phyloP scores from a whole-genome alignment of 2,329 filamentous ascomycete species.

The Aspergillus carbonarius region DNA sequence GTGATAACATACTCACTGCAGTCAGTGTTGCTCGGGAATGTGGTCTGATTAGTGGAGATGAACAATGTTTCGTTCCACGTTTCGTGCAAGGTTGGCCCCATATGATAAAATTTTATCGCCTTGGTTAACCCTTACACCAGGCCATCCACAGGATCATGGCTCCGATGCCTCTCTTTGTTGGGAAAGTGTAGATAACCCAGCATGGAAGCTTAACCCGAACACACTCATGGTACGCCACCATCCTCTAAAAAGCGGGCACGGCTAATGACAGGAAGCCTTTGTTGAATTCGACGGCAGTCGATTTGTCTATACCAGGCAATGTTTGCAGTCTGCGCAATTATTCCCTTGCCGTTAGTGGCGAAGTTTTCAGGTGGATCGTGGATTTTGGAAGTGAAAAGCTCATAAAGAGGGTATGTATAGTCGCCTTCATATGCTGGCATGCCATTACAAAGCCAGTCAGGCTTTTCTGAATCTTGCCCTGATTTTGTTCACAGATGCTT shows the following conservation, averaged over 20 bases:
- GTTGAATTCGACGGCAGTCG: slow-evolving; percentile 66
- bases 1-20: slow-evolving; percentile 95
- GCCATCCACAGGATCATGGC: slow-evolving; percentile 72
- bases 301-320: slow-evolving; percentile 83
- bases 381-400: slow-evolving; percentile 84
- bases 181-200: slow-evolving; percentile 91
- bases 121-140: slow-evolving; percentile 35
- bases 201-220: slow-evolving; percentile 73
- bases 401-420: slow-evolving; percentile 61
- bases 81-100: slow-evolving; percentile 64
- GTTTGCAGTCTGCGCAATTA: slow-evolving; percentile 80
- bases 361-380: slow-evolving; percentile 94
- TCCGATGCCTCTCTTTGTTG: slow-evolving; percentile 73
- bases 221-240: slow-evolving; percentile 63
- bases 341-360: slow-evolving; percentile 83
- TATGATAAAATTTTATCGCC: not conserved
- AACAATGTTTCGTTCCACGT: slow-evolving; percentile 89
- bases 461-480: no score
- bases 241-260: not conserved
- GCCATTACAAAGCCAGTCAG: not conserved
- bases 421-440: not conserved
- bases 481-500: slow-evolving; percentile 64
- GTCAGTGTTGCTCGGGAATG: slow-evolving; percentile 94
- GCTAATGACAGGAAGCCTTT: slow-evolving; percentile 58
- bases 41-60: slow-evolving; percentile 72